Evolutionary conservation across 495 filamentous ascomycete genomes (phyloP).

Genomic region (Haplographium delicatum): DNA sequence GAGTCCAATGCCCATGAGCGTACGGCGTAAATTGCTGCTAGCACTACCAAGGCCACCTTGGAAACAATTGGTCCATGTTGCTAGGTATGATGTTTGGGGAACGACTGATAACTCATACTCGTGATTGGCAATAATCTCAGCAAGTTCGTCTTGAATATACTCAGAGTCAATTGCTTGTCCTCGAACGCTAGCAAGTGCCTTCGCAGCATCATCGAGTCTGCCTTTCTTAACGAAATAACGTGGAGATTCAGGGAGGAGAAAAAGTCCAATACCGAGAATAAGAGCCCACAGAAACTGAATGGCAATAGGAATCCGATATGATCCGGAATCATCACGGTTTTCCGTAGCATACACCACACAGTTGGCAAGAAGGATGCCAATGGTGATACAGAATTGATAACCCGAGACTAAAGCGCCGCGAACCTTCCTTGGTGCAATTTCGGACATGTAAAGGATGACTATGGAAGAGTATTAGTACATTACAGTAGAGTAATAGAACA

Average conservation of each 20-base stretch:
- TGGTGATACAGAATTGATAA: slow-evolving; percentile 68
- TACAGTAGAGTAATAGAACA: too few species aligned
- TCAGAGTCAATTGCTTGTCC: slow-evolving; percentile 58
- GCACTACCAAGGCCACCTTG: slow-evolving; percentile 42
- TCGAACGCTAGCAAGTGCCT: slow-evolving; percentile 61
- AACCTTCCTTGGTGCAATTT: slow-evolving; percentile 56
- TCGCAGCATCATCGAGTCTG: slow-evolving; percentile 57
- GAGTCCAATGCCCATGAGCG: slow-evolving; percentile 56
- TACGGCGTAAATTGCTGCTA: slow-evolving; percentile 45
- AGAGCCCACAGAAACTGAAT: slow-evolving; percentile 63
- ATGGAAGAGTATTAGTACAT: too few species aligned
- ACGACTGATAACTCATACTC: slow-evolving; percentile 55
- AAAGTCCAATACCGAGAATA: slow-evolving; percentile 61
- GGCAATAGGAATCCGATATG: slow-evolving; percentile 64
- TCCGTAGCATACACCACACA: slow-evolving; percentile 65
- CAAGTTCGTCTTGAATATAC: slow-evolving; percentile 59
- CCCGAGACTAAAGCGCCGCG: slow-evolving; percentile 63
- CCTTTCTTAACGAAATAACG: slow-evolving; percentile 74
- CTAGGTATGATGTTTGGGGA: slow-evolving; percentile 53
- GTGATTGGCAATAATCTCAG: slow-evolving; percentile 71
- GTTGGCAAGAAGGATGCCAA: slow-evolving; percentile 66
- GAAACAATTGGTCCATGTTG: slow-evolving; percentile 63
- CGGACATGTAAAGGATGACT: slow-evolving; percentile 58
- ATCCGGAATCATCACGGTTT: slow-evolving; percentile 53
- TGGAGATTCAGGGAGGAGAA: slow-evolving; percentile 76